Evolutionary conservation across 208 protist genomes (phyloP).

Genomic region (Leishmania tropica): DNA sequence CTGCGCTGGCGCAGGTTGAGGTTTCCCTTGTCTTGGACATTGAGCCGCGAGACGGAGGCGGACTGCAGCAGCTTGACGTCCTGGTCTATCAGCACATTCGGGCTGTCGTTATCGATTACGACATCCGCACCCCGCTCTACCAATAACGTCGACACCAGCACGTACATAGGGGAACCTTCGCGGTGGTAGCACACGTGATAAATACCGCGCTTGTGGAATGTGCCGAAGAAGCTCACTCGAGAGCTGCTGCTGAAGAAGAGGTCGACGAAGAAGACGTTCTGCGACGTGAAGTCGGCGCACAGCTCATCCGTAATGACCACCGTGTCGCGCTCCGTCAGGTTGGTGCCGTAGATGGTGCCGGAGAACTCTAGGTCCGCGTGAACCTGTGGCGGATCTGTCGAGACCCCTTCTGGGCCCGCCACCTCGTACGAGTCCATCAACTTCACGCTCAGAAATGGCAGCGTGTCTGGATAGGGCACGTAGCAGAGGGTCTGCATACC

Average conservation of each 20-base stretch:
- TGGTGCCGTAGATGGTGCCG: conserved; percentile 78
- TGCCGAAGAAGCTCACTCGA: conserved; percentile 68
- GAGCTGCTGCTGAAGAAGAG: conserved; percentile 71
- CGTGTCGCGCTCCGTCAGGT: conserved; percentile 74
- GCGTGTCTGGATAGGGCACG: conserved; percentile 60
- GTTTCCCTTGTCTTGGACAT: conserved; percentile 65
- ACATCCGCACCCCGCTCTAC: conserved; percentile 63
- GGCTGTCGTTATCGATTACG: conserved; percentile 50
- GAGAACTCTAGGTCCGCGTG: conserved; percentile 73
- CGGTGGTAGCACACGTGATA: conserved; percentile 83
- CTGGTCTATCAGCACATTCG: conserved; percentile 65
- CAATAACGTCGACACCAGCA: conserved; percentile 68
- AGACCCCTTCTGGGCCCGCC: conserved; percentile 70
- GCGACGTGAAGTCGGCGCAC: conserved; percentile 70
- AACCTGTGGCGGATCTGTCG: conserved; percentile 73
- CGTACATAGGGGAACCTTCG: conserved; percentile 58
- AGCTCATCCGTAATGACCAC: conserved; percentile 71
- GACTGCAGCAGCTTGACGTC: conserved; percentile 52
- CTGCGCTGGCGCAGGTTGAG: conserved; percentile 60
- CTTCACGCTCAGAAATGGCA: conserved; percentile 63
- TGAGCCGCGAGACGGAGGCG: conserved; percentile 56
- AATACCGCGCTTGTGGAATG: conserved; percentile 64
- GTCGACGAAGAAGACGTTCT: conserved; percentile 67
- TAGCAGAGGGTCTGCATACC: conserved; percentile 74
- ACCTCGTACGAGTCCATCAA: conserved; percentile 67